These are phyloP conservation scores for Alternaria arborescens DNA, from an alignment of 2,329 filamentous ascomycete genomes.

Conservation along the genomic window DNA sequence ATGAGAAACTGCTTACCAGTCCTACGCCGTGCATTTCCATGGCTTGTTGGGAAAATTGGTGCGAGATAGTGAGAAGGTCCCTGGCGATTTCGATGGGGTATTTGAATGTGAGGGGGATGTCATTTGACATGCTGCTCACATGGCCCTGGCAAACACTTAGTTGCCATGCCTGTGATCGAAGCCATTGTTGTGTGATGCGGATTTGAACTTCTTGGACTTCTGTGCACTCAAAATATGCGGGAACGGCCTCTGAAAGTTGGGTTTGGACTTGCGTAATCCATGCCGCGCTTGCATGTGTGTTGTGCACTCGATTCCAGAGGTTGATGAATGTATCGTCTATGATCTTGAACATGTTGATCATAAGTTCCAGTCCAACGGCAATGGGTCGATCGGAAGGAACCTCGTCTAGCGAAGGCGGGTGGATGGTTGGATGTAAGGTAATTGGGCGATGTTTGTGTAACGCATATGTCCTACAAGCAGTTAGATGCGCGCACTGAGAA, in stretches of 20 bases:
- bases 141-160: conserved; percentile 72
- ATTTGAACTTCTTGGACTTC: conserved; percentile 75
- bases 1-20: conserved; percentile 63
- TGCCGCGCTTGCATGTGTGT: conserved; percentile 55
- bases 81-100: conserved; percentile 70
- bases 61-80: conserved; percentile 69
- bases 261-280: conserved; percentile 60
- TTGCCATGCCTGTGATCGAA: conserved; percentile 76
- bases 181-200: conserved; percentile 74
- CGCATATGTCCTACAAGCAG: conserved; percentile 64
- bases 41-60: conserved; percentile 74
- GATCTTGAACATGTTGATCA: conserved; percentile 68
- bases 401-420: conserved; percentile 60
- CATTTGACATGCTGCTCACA: conserved; percentile 65
- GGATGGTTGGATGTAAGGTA: conserved; percentile 67
- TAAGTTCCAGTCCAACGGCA: conserved; percentile 66
- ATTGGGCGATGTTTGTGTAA: conserved; percentile 71
- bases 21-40: conserved; percentile 80
- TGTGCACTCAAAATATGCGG: conserved; percentile 65
- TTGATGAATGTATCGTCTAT: conserved; percentile 71
- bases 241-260: conserved; percentile 62
- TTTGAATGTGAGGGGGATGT: conserved; percentile 68
- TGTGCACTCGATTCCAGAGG: conserved; percentile 68
- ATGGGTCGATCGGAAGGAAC: conserved; percentile 63
- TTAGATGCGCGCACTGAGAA: conserved; percentile 10